Base-by-base conservation (phyloP, 192 early-diverging fungal species). In the Coemansia sp. region DNA sequence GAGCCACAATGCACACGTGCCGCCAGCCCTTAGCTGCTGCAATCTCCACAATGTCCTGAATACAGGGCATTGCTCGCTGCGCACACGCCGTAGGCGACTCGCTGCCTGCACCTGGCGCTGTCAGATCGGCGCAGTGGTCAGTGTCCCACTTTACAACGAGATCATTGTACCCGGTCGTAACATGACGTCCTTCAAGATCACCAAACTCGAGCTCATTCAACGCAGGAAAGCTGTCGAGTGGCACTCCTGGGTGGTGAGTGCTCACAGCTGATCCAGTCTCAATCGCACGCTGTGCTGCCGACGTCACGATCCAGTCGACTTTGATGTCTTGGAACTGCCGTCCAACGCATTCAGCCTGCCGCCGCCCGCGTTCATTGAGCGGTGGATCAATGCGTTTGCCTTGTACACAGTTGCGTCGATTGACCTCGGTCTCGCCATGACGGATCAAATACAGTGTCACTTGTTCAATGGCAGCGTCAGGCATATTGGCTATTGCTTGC, bases 341-440 rank as follows among this genome's bases (percentile, higher is more conserved):
- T 0, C 78, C 78, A 22, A 74, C 57, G 54, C 51, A 64, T 16
- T 24, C 54, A 0, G 72, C 78, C 61, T 81, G 78, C 9, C n/a
- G 47, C 39, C 27, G 53, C 32, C 78, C 78, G 41, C 62, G 64
- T 24, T 71, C 68, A 59, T 81, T 81, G 43, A 81, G 72, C 23
- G 78, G 78, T 19, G 78, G 71, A 54, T 81, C 65, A 38, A 81
- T 57, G 51, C 72, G 71, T 57, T 39, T 57, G 51, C 78, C 78
- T 50, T 81, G 78, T 35, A 81, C 67, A 60, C 72, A 69, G 68
- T 73, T 69, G 50, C 23, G 61, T 20, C 51, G 54, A 59, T 81
- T 81, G 59, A 81, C 71, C 41, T 67, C 78, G 16, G 78, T 81
- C 57, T 81, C 78, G 63, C 76, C 76, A 47, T 79, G 76, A 10